Evolutionary conservation across 768 basidiomycete species (phyloP).

Genomic region (Calocera viscosa): DNA sequence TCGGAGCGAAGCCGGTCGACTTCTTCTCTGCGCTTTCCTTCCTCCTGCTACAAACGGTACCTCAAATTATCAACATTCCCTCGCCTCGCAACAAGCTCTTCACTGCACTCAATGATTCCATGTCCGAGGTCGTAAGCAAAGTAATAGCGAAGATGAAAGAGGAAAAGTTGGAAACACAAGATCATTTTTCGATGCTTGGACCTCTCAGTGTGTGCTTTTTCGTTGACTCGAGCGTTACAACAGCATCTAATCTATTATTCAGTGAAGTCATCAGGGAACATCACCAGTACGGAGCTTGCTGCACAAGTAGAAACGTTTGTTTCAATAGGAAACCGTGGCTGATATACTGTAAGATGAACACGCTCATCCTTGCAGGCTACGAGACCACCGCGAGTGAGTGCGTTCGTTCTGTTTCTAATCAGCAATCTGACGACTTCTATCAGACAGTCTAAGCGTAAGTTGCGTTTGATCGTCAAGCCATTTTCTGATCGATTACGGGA

Average conservation of each 20-base stretch:
- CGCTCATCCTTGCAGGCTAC: constrained; percentile 33
- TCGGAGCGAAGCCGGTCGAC: constrained; percentile 15
- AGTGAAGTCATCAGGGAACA: background rate
- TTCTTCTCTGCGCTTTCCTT: constrained; percentile 38
- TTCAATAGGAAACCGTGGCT: constrained; percentile 1
- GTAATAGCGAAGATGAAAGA: background rate
- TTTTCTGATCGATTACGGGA: background rate
- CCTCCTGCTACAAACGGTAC: constrained; percentile 18
- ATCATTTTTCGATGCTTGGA: constrained; percentile 4
- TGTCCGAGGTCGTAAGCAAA: background rate
- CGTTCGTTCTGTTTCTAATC: background rate
- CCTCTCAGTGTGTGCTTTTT: background rate
- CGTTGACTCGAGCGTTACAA: background rate
- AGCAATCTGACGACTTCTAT: background rate
- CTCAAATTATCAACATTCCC: background rate
- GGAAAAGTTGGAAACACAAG: background rate
- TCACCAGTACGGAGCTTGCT: constrained; percentile 11
- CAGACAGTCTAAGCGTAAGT: background rate
- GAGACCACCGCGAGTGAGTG: constrained; percentile 29
- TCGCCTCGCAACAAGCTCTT: background rate
- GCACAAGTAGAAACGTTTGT: constrained; percentile 12
- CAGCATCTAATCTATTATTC: background rate
- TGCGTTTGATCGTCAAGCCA: background rate
- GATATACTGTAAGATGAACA: constrained; percentile 1
- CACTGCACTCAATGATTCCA: background rate